Evolutionary conservation across 1,284 basidiomycete genomes (phyloP), one percentile per base, ranked within the genome.

Genomic region (Schizopora paradoxa): DNA sequence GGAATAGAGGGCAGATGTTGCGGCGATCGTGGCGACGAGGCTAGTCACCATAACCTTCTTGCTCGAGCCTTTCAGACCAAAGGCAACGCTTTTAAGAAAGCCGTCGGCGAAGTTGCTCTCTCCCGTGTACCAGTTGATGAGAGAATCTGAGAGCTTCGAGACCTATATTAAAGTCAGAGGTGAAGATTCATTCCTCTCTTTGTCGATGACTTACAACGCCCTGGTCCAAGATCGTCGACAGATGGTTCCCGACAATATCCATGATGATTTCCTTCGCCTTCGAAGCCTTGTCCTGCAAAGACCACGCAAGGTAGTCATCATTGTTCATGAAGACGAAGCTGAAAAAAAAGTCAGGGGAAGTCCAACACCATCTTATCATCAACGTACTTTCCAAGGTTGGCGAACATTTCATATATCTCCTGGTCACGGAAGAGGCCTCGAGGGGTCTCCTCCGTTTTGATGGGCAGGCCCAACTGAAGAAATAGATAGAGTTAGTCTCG

Each of bases 281-380:
- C 6, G 58, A 55, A 1, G 78, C 69, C 16, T 66, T 66, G 47
- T 75, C 67, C 26, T 74, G 70, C 34, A 85, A 60, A 32, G 65
- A 65, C 79, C 81, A 88, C 47, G 84, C 80, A 48, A 74, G 55
- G 25, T 63, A 67, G 2, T 72, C 70, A 31, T 78, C 67, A 25
- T 68, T 66, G 57, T 84, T 78, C 38, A 79, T 56, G 61, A 77
- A 83, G 10, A 79, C 62, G 58, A 82, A 86, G 48, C 81, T 83
- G n/a, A n/a, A n/a, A n/a, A n/a, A n/a, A n/a, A 47, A 6, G 4
- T 2, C 51, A 7, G 52, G 47, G 1, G n/a, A n/a, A 28, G 14
- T 27, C n/a, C n/a, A 26, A 39, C 7, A 11, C 22, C 11, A 8
- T 29, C 23, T 13, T 29, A n/a, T 21, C 18, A 31, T n/a, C n/a